A percentile compares a stretch with the other conserved stretches of the same genome.
These are phyloP conservation scores for Sambucus nigra DNA, from an alignment of 129 eudicot genomes.

Conservation along the genomic window DNA sequence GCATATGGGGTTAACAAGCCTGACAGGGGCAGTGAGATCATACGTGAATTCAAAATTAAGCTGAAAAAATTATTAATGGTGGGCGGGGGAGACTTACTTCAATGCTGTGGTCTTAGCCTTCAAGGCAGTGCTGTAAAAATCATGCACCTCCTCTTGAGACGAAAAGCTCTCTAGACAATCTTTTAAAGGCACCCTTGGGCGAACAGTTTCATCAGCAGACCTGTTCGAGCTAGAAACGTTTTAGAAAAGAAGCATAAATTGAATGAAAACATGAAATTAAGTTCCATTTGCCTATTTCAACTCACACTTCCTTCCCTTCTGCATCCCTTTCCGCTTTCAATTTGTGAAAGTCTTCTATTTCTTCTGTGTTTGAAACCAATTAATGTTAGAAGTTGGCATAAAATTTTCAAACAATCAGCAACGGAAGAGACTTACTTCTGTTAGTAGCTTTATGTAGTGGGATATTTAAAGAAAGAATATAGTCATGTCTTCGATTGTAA, in stretches of 20 bases:
- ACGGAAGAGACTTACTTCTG: conserved; percentile 41
- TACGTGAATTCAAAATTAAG: neutral
- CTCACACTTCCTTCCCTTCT: conserved; percentile 67
- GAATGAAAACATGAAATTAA: conserved; percentile 7
- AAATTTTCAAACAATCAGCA: neutral
- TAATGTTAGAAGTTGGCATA: conserved; percentile 4
- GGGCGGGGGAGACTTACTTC: conserved; percentile 41
- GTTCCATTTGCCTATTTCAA: conserved; percentile 5
- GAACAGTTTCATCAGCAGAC: conserved; percentile 64
- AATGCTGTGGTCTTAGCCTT: conserved; percentile 73
- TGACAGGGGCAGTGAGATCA: neutral
- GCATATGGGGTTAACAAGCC: too few relatives aligned
- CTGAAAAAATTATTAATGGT: neutral
- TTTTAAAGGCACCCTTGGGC: conserved; percentile 82
- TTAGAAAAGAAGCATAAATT: conserved; percentile 7
- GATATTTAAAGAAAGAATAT: conserved; percentile 72
- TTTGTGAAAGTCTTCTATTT: conserved; percentile 58
- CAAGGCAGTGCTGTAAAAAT: conserved; percentile 78
- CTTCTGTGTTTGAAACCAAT: conserved; percentile 36
- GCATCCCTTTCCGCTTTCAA: conserved; percentile 46
- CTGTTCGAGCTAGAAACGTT: conserved; percentile 27
- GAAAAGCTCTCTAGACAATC: conserved; percentile 74
- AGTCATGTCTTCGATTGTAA: conserved; percentile 70
- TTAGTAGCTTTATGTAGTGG: conserved; percentile 81
- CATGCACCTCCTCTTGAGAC: conserved; percentile 82